phyloP scores from a whole-genome alignment of 2,329 filamentous ascomycete genomes.

The Cladobotryum mycophilum region DNA sequence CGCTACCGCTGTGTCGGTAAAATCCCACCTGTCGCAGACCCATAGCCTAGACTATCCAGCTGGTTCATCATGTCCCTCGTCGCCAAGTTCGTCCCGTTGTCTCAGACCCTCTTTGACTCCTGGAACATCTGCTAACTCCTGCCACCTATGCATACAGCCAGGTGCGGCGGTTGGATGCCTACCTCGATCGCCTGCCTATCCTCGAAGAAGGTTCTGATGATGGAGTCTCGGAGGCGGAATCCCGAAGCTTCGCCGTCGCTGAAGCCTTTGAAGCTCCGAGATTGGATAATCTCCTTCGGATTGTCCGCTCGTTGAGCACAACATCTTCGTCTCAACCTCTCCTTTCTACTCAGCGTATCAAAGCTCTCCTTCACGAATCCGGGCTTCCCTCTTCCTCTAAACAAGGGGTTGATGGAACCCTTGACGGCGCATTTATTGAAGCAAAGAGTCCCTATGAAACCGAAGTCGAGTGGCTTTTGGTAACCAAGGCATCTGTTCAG shows the following conservation, averaged over 20 bases:
- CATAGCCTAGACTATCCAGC: constrained; percentile 4
- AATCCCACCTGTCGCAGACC: constrained; percentile 7
- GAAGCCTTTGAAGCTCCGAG: constrained; percentile 45
- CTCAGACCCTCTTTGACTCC: constrained; percentile 1
- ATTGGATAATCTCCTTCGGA: constrained; percentile 56
- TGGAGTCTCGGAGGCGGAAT: constrained; percentile 31
- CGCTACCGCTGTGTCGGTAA: background rate
- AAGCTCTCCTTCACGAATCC: constrained; percentile 56
- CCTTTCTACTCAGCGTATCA: constrained; percentile 55
- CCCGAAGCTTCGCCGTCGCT: constrained; percentile 28
- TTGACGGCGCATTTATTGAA: constrained; percentile 18
- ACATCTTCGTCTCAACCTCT: constrained; percentile 58
- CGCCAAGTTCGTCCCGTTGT: constrained; percentile 36
- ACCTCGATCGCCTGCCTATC: constrained; percentile 54
- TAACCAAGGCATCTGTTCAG: constrained; percentile 89
- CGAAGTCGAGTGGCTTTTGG: constrained; percentile 83
- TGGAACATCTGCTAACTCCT: background rate
- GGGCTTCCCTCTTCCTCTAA: constrained; percentile 42
- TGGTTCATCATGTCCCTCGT: constrained; percentile 38
- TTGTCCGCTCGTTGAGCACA: constrained; percentile 66
- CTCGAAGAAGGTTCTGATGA: constrained; percentile 37
- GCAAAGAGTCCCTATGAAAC: constrained; percentile 53
- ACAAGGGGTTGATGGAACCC: constrained; percentile 27
- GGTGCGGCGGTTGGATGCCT: constrained; percentile 57
- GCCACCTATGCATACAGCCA: constrained; percentile 35